These are phyloP conservation scores for Phyllosticta ampelicida DNA, from an alignment of 2,329 filamentous ascomycete genomes.

Conservation along the genomic window DNA sequence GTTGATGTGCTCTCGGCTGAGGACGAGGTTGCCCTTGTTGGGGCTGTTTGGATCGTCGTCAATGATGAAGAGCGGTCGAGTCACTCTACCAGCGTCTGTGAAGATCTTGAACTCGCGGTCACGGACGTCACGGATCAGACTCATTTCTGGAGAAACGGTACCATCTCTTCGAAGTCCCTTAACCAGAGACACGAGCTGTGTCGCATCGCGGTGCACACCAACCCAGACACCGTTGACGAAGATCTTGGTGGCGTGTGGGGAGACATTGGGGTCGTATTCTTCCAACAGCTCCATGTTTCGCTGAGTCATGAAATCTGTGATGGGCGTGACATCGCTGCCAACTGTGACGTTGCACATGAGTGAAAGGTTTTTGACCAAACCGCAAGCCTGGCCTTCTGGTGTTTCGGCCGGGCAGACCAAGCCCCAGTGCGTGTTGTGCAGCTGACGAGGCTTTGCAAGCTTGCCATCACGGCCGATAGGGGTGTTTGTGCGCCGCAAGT, in stretches of 20 bases:
- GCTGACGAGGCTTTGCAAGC: conserved; percentile 90
- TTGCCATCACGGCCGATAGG: conserved; percentile 97
- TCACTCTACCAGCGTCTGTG: conserved; percentile 90
- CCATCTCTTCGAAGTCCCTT: conserved; percentile 68
- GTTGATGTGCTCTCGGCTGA: conserved; percentile 75
- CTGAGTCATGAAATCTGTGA: conserved; percentile 91
- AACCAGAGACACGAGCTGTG: conserved; percentile 70
- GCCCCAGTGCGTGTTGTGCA: conserved; percentile 98
- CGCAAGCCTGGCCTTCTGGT: conserved; percentile 95
- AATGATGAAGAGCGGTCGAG: conserved; percentile 85
- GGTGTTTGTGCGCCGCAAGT: conserved; percentile 94
- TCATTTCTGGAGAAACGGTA: conserved; percentile 84
- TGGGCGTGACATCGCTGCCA: conserved; percentile 78
- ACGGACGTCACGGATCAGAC: conserved; percentile 88
- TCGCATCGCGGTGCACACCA: conserved; percentile 82
- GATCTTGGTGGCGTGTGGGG: conserved; percentile 90
- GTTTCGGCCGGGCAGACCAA: conserved; percentile 95
- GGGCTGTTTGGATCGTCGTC: conserved; percentile 69
- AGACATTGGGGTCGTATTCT: conserved; percentile 59
- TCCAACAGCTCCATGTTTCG: conserved; percentile 94
- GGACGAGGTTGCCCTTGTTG: conserved; percentile 65
- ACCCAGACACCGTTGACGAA: conserved; percentile 99
- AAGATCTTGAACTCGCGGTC: conserved; percentile 98
- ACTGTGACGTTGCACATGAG: conserved; percentile 98
- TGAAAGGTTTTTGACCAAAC: conserved; percentile 93